phyloP scores from a whole-genome alignment of 768 basidiomycete species.

The Phaffia australis region DNA sequence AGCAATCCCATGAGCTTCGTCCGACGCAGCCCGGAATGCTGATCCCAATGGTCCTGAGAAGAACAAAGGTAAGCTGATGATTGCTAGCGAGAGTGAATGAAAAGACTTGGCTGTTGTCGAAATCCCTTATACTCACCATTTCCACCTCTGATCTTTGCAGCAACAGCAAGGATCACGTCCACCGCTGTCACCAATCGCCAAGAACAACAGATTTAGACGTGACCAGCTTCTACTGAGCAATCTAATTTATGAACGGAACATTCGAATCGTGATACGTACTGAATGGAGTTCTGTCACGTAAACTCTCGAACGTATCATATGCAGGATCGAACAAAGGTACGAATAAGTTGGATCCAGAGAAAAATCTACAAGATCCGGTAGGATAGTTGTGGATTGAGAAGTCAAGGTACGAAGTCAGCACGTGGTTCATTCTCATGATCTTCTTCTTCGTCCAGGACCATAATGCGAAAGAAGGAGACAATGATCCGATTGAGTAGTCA shows the following conservation, averaged over 20 bases:
- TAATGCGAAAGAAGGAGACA: not conserved
- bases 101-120: no score
- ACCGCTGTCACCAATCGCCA: not conserved
- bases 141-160: slow-evolving; percentile 75
- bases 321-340: slow-evolving; percentile 86
- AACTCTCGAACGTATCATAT: slow-evolving; percentile 85
- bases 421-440: not conserved
- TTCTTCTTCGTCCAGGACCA: no score
- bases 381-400: slow-evolving; percentile 34
- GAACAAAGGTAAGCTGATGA: no score
- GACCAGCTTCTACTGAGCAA: not conserved
- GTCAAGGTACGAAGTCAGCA: not conserved
- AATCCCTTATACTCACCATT: no score
- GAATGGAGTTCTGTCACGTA: slow-evolving; percentile 88
- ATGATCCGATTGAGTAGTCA: not conserved
- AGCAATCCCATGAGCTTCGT: slow-evolving; percentile 92
- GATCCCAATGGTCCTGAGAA: no score
- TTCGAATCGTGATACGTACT: slow-evolving; percentile 44
- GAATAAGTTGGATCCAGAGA: slow-evolving; percentile 91
- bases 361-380: slow-evolving; percentile 54
- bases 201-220: not conserved
- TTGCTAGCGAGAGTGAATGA: no score
- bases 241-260: no score
- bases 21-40: slow-evolving; percentile 61
- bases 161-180: slow-evolving; percentile 63